Conservation (phyloP, 495 filamentous ascomycete species). For the Penicillium pancosmium region DNA sequence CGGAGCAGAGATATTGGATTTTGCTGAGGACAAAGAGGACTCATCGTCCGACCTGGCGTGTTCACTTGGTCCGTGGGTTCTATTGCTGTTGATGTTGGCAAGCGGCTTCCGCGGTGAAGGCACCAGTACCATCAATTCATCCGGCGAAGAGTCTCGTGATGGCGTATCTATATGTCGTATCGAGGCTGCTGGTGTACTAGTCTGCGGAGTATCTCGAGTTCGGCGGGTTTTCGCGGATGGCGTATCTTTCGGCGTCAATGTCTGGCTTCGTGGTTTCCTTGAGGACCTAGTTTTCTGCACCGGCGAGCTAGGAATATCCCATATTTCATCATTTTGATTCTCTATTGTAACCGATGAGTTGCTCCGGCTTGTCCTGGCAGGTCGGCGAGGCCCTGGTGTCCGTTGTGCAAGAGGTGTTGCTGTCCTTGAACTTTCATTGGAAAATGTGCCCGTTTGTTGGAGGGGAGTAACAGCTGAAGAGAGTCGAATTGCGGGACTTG, state of each 20-base stretch:
- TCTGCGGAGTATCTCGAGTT: background rate
- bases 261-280: slow-evolving; percentile 13
- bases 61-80: background rate
- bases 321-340: slow-evolving; percentile 17
- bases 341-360: slow-evolving; percentile 16
- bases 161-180: background rate
- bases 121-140: slow-evolving; percentile 34
- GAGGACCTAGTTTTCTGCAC: slow-evolving; percentile 1
- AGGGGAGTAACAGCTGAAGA: background rate
- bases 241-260: slow-evolving; percentile 15
- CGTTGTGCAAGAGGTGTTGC: slow-evolving; percentile 1
- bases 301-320: slow-evolving; percentile 27
- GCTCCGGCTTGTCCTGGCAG: slow-evolving; percentile 17
- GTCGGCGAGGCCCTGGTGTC: slow-evolving; percentile 12
- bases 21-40: slow-evolving; percentile 50
- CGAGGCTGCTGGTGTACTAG: background rate
- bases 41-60: slow-evolving; percentile 22
- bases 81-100: background rate
- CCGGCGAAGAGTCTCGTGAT: slow-evolving; percentile 29
- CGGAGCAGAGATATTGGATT: slow-evolving; percentile 32
- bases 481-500: background rate
- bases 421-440: background rate
- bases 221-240: background rate
- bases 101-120: slow-evolving; percentile 16
- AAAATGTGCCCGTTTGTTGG: background rate